Percentiles rank a stretch among this genome's conserved stretches.
These are phyloP conservation scores for Camellia japonica DNA, from an alignment of 148 eudicot genomes.

Conservation along the genomic window DNA sequence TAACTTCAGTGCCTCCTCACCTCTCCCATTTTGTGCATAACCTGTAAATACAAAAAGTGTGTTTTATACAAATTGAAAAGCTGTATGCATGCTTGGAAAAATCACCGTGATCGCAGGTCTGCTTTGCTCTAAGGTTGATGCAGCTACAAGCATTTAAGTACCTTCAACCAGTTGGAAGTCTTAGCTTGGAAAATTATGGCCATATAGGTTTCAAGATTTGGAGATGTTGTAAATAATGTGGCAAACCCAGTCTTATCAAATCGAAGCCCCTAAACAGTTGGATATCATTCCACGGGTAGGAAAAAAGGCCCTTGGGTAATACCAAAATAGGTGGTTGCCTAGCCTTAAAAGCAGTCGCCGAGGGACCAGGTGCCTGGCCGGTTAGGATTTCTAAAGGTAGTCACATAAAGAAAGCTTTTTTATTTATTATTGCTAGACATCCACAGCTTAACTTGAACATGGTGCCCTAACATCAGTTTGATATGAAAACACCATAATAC, in stretches of 20 bases:
- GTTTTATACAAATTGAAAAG: not conserved
- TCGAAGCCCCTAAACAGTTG: not conserved
- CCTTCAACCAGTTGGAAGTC: not conserved
- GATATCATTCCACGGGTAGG: not conserved
- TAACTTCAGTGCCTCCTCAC: slow-evolving; percentile 34
- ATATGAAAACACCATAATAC: too few species aligned
- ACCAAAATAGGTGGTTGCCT: not conserved
- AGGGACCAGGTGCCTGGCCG: not conserved
- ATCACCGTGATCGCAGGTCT: not conserved
- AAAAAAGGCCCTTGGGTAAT: not conserved
- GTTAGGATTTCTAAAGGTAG: not conserved
- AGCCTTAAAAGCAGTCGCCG: not conserved
- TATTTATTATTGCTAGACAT: too few species aligned
- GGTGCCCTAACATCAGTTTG: not conserved
- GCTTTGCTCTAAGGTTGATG: not conserved
- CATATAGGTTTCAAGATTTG: not conserved
- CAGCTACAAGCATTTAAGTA: not conserved
- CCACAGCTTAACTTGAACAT: not conserved
- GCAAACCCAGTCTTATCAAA: not conserved
- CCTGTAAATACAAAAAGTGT: slow-evolving; percentile 23
- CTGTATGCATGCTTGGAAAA: not conserved
- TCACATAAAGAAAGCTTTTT: not conserved
- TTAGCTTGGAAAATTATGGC: not conserved
- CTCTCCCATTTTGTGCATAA: slow-evolving; percentile 33
- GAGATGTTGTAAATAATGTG: not conserved